Base-by-base conservation (phyloP, 2,329 filamentous ascomycete species). In the Arachnomyces sp. region DNA sequence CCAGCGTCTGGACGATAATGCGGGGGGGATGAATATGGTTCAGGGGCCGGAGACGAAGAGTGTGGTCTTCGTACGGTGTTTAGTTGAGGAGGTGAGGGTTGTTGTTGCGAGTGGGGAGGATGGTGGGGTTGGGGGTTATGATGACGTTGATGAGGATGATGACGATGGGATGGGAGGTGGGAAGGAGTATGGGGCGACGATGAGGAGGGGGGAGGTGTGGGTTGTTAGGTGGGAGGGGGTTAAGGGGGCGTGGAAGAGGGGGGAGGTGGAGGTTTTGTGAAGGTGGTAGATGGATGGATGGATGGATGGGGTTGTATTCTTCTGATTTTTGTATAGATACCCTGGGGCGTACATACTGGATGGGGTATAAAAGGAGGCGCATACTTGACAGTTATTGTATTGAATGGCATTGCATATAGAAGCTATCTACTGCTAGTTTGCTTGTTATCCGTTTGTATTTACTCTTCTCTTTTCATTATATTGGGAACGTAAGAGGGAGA, bases 1-100 rank as follows among this genome's bases (percentile, higher is more conserved):
- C 52, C 83, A 90, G 60, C 81, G 88, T 50, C 68, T 98, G 39
- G 93, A 96, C 64, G 92, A 98, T 66, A 85, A 84, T 11, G 81
- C 84, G 0, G 90, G 88, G 20, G 89, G 89, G 7, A 81, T 90
- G 42, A 88, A 77, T 65, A 98, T 98, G 92, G 78, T 96, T 20
- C 88, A 94, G 56, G 72, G 76, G 2, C 92, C 92, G 0, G 92
- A 96, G 58, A 66, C 79, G 35, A 84, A 92, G 45, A 73, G 76
- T 2, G 87, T 87, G 6, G 89, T 96, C 2, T 95, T 98, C 61
- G 79, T 88, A 31, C 72, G 90, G 45, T 69, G 66, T 59, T 42
- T 70, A 15, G 58, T 44, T 1, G 61, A 58, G 13, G 72, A 76
- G 59, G 67, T 77, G 7, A 68, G 52, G 16, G 55, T 65, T 43